phyloP scores from a whole-genome alignment of 371 early-diverging fungal genomes.

The Circinella umbellata region DNA sequence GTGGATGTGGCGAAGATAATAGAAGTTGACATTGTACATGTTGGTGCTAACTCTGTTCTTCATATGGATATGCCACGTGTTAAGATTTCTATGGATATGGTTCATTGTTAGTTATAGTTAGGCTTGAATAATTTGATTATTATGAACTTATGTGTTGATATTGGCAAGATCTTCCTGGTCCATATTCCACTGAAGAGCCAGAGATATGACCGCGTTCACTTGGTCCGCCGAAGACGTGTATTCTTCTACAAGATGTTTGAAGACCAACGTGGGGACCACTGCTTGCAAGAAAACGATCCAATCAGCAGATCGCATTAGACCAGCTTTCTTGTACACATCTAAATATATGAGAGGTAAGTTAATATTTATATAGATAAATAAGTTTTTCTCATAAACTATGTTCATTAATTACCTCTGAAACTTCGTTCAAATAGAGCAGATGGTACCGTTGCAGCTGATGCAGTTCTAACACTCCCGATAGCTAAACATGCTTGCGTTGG shows the following conservation, averaged over 20 bases:
- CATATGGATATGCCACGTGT: not conserved
- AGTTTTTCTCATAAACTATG: not conserved
- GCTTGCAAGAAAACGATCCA: not conserved
- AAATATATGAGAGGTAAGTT: not conserved
- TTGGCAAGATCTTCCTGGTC: not conserved
- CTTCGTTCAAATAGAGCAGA: not conserved
- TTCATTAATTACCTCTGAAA: not conserved
- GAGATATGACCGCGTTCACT: not conserved
- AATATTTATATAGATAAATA: not conserved
- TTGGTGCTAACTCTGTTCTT: not conserved
- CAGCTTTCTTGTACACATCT: not conserved
- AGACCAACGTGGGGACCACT: not conserved
- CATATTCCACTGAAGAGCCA: not conserved
- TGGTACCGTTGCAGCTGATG: not conserved
- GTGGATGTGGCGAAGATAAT: not conserved
- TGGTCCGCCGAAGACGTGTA: not conserved
- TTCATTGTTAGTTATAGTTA: not conserved
- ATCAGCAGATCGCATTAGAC: not conserved
- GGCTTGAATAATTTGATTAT: not conserved
- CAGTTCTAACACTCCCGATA: not conserved
- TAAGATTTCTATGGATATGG: not conserved
- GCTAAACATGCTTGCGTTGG: not conserved
- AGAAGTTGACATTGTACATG: not conserved
- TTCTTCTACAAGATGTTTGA: not conserved
- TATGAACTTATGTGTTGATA: not conserved